Evolutionary conservation across 2,329 filamentous ascomycete species (phyloP).

Genomic region (Teratosphaeria destructans): DNA sequence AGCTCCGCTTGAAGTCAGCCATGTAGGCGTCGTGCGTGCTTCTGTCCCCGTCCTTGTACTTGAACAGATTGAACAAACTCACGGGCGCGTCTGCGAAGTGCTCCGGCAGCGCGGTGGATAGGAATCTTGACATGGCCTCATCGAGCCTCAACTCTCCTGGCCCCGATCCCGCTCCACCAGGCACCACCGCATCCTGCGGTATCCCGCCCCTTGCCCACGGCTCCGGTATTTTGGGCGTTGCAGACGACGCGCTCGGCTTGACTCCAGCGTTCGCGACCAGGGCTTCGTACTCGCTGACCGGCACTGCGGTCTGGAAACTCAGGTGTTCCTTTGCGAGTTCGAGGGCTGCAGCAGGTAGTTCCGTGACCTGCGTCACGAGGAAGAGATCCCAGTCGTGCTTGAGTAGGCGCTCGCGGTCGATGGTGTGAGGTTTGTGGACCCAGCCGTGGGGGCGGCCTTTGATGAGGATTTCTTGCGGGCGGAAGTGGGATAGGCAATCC

Average conservation of each 20-base stretch:
- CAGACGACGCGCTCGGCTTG: not conserved
- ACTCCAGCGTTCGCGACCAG: not conserved
- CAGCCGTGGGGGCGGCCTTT: not conserved
- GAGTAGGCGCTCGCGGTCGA: not conserved
- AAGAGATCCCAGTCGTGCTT: not conserved
- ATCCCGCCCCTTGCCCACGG: not conserved
- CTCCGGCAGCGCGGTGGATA: constrained; percentile 4
- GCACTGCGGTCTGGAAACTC: not conserved
- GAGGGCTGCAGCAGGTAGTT: not conserved
- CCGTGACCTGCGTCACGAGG: not conserved
- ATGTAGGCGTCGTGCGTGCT: constrained; percentile 10
- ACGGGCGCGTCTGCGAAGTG: constrained; percentile 3
- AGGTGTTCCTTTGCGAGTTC: not conserved
- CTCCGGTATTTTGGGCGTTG: not conserved
- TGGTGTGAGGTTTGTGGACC: not conserved
- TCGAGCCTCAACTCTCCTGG: constrained; percentile 10
- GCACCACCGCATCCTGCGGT: not conserved
- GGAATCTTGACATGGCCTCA: constrained; percentile 6
- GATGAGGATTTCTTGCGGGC: not conserved
- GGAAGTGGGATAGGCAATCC: not conserved
- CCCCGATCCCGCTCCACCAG: not conserved
- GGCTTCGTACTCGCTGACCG: not conserved
- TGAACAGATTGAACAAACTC: constrained; percentile 15
- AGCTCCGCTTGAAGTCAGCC: constrained; percentile 9
- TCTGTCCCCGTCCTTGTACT: constrained; percentile 7